Conservation (phyloP, 768 basidiomycete genomes). For the Calocybe gangraenosa region DNA sequence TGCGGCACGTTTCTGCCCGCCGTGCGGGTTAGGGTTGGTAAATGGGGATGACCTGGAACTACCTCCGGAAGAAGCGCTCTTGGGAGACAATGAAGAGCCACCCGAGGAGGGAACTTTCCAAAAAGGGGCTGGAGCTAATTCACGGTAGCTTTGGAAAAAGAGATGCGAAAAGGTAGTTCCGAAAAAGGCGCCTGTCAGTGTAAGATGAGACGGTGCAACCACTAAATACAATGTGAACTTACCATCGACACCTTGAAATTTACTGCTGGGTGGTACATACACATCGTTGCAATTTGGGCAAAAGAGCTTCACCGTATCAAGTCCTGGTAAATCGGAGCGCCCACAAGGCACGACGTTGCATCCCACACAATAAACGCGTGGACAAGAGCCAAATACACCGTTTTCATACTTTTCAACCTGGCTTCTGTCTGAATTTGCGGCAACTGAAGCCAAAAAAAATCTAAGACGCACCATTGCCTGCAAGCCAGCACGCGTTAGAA, state of each 20-base stretch:
- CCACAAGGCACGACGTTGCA: slow-evolving; percentile 93
- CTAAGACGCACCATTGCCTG: slow-evolving; percentile 79
- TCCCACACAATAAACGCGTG: slow-evolving; percentile 89
- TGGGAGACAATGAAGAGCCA: slow-evolving; percentile 55
- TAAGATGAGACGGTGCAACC: slow-evolving; percentile 8
- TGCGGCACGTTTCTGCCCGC: slow-evolving; percentile 83
- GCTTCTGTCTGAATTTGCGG: slow-evolving; percentile 12
- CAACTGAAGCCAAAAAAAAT: slow-evolving; percentile 4
- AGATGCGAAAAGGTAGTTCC: slow-evolving; percentile 98
- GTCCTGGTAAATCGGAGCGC: slow-evolving; percentile 89
- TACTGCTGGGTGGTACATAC: slow-evolving; percentile 91
- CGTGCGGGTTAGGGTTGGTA: slow-evolving; percentile 83
- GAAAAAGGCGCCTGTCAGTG: slow-evolving; percentile 85
- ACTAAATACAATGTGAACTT: slow-evolving; percentile 22
- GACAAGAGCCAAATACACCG: slow-evolving; percentile 89
- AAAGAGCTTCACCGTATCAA: slow-evolving; percentile 96
- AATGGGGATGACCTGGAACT: slow-evolving; percentile 56
- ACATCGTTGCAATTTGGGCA: slow-evolving; percentile 99
- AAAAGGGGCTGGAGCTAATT: slow-evolving; percentile 91
- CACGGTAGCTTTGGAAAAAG: slow-evolving; percentile 97
- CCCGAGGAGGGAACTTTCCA: slow-evolving; percentile 67
- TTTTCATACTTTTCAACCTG: slow-evolving; percentile 96
- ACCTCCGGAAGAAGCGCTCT: slow-evolving; percentile 44
- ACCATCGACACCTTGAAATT: slow-evolving; percentile 97
- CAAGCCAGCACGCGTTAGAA: slow-evolving; percentile 90